Base-by-base conservation (phyloP, 1,284 basidiomycete species). In the Hypsizygus ulmarius region DNA sequence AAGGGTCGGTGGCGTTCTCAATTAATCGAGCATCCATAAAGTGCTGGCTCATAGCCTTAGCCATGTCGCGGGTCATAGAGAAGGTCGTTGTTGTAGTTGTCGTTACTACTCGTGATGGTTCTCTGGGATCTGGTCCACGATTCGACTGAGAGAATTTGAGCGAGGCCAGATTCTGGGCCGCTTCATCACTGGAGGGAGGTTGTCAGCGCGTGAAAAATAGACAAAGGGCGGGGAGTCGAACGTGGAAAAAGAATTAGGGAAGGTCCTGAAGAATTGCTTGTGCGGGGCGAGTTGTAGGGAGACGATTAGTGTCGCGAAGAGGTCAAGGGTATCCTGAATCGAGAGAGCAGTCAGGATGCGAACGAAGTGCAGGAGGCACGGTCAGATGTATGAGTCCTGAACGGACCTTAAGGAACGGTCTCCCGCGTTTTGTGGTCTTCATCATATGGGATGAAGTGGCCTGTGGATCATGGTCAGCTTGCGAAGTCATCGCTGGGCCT, bases 1-100 rank as follows among this genome's bases (percentile, higher is more conserved):
- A 77, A 15, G 88, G 84, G 69, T 99, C 97, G 14, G 91, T 86
- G 10, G 94, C 95, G 65, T 97, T 97, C 69, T 97, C 95, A 57
- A 99, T 94, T 55, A 99, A 79, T 52, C 94, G 89, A 43, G 96
- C 95, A 57, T 99, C 96, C 90, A 99, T 96, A 64, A 98, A 99
- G 64, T 98, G 95, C 70, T 99, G 96, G 70, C 93, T 93, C 84
- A 99, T 98, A 29, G 93, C 93, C 72, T 97, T 97, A 52, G 97
- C 97, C 90, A 99, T 99, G 39, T 99, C 96, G 57, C 94, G 85
- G 56, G 93, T 94, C 97, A 99, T 99, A 53, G 93, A 95, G 71
- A 99, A 99, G 16, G 97, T 99, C 36, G 97, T 99, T 7, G 96
- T 99, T 4, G 97, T 99, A 0, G 97, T 99, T 1, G 96, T 99